Evolutionary conservation across 73 alveolate species (phyloP).

Genomic region (Effrenium voratum): DNA sequence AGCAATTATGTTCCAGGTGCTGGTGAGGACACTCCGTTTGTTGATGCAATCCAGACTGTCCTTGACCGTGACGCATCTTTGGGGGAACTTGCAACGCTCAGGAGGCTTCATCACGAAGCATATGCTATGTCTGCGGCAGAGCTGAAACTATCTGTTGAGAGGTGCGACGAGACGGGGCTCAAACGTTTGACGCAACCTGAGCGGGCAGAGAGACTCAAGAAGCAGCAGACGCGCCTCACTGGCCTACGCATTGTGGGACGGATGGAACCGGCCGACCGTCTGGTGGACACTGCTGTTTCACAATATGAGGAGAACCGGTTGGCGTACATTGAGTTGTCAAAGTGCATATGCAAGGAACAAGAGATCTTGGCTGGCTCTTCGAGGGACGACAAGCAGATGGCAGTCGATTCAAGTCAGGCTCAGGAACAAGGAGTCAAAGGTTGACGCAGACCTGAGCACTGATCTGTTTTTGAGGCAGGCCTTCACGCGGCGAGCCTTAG

Average conservation of each 20-base stretch:
- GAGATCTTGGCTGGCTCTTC: neutral
- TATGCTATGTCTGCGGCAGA: neutral
- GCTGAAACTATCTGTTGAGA: neutral
- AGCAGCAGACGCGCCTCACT: neutral
- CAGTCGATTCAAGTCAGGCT: neutral
- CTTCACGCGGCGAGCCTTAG: neutral
- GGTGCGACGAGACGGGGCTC: neutral
- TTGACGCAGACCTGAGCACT: neutral
- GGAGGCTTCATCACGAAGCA: no score
- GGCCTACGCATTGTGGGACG: neutral
- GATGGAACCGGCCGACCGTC: neutral
- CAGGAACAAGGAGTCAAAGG: neutral
- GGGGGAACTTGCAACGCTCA: no score
- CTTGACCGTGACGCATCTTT: no score
- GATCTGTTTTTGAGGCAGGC: neutral
- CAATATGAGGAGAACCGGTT: neutral
- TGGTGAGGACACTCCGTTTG: no score
- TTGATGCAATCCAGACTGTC: no score
- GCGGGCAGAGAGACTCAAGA: neutral
- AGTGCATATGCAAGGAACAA: no score
- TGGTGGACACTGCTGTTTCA: neutral
- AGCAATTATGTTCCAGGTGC: no score
- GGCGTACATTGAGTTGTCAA: neutral
- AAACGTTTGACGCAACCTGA: neutral
- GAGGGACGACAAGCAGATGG: neutral